These are phyloP conservation scores for Sporobolomyces roseus DNA, from an alignment of 768 basidiomycete genomes.

Conservation along the genomic window DNA sequence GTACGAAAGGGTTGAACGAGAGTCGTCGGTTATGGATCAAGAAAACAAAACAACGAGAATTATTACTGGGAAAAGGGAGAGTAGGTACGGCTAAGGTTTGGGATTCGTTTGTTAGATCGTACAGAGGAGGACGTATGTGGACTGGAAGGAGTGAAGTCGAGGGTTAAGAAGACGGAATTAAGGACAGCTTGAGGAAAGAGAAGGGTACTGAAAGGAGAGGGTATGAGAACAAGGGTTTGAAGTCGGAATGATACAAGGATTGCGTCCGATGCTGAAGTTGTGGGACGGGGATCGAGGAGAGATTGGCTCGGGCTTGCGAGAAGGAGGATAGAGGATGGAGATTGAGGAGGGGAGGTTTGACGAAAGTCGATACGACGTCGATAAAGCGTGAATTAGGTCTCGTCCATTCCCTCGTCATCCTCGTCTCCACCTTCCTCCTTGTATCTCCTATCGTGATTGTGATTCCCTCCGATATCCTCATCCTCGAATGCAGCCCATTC, in stretches of 20 bases:
- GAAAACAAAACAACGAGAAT: no score
- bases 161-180: not conserved
- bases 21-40: no score
- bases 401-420: conserved; percentile 11
- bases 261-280: no score
- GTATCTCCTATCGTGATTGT: not conserved
- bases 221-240: no score
- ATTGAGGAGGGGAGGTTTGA: not conserved
- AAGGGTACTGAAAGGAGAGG: no score
- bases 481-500: conserved; percentile 16
- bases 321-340: not conserved
- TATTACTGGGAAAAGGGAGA: no score
- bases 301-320: no score
- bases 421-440: not conserved
- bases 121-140: not conserved
- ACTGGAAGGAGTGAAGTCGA: not conserved
- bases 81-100: not conserved
- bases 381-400: not conserved
- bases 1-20: no score
- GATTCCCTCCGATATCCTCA: conserved; percentile 8
- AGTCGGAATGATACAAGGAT: no score
- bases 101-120: no score
- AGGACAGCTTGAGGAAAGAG: not conserved
- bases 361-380: not conserved
- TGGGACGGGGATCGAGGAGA: no score